Percentiles rank a stretch among this genome's conserved stretches.
phyloP scores from a whole-genome alignment of 164 flowering plant species.

The Vitis rupestris region DNA sequence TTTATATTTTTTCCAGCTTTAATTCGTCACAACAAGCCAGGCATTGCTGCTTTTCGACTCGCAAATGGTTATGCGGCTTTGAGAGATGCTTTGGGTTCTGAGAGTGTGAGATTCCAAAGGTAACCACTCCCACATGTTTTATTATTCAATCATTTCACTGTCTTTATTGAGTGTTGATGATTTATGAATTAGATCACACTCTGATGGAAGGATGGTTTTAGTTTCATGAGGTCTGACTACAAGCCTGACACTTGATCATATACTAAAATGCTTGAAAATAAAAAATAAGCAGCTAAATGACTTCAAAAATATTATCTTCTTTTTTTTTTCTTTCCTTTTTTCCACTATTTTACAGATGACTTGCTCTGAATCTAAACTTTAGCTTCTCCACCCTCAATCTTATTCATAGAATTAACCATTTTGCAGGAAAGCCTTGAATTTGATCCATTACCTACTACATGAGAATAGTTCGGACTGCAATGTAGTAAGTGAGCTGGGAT shows the following conservation, averaged over 20 bases:
- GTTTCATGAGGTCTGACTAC: no score
- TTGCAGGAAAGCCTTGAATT: conserved; percentile 89
- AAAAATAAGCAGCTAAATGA: no score
- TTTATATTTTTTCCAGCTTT: conserved; percentile 50
- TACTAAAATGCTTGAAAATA: no score
- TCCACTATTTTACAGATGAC: neutral
- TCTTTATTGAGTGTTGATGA: no score
- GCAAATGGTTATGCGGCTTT: conserved; percentile 88
- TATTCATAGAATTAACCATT: neutral
- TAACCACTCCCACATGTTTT: conserved; percentile 8
- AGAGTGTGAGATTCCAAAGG: conserved; percentile 87
- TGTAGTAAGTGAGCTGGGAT: conserved; percentile 66
- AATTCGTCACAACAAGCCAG: conserved; percentile 86
- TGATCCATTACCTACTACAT: conserved; percentile 75
- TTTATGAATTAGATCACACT: no score
- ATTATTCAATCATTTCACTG: no score
- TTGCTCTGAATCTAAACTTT: neutral
- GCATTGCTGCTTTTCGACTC: conserved; percentile 78
- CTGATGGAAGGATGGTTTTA: no score
- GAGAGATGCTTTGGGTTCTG: conserved; percentile 81
- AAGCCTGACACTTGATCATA: no score
- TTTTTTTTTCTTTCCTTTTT: neutral
- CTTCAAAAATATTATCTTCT: no score
- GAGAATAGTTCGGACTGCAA: conserved; percentile 71
- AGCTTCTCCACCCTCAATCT: neutral